phyloP scores from a whole-genome alignment of 768 basidiomycete genomes.

The Thelephora aurantiotincta region DNA sequence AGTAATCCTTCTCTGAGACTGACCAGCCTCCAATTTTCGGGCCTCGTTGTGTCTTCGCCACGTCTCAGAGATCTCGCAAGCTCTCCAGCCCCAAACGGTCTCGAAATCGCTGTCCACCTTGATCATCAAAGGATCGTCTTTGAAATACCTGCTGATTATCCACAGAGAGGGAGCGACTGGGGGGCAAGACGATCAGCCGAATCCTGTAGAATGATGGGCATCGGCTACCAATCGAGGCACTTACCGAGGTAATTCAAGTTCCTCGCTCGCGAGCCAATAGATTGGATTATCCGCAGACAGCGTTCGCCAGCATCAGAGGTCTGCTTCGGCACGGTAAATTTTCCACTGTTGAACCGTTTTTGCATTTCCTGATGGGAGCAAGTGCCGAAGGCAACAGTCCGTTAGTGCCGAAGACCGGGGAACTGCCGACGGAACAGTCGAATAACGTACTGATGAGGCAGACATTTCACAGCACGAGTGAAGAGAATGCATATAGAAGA shows the following conservation, averaged over 20 bases:
- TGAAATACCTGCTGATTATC: constrained; percentile 42
- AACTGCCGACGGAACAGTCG: background rate
- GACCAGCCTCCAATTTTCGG: too few species aligned
- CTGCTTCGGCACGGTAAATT: too few species aligned
- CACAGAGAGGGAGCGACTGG: background rate
- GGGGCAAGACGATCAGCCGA: background rate
- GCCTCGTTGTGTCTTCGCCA: background rate
- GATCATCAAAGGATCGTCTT: constrained; percentile 39
- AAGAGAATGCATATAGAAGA: constrained; percentile 58
- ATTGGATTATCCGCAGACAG: background rate
- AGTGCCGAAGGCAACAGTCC: background rate
- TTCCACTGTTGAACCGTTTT: too few species aligned
- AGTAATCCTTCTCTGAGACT: too few species aligned
- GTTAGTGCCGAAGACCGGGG: background rate
- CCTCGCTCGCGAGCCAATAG: background rate
- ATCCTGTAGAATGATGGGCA: constrained; percentile 1
- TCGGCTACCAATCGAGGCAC: constrained; percentile 20
- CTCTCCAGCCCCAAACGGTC: constrained; percentile 43
- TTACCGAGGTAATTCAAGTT: constrained; percentile 23
- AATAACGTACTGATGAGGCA: constrained; percentile 40
- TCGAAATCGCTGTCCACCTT: constrained; percentile 51
- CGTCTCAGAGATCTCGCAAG: background rate
- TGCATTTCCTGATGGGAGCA: background rate
- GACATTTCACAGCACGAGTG: constrained; percentile 57
- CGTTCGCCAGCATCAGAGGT: too few species aligned